These are phyloP conservation scores for Nakazawaea populi DNA, from an alignment of 805 yeast species.

Conservation along the genomic window DNA sequence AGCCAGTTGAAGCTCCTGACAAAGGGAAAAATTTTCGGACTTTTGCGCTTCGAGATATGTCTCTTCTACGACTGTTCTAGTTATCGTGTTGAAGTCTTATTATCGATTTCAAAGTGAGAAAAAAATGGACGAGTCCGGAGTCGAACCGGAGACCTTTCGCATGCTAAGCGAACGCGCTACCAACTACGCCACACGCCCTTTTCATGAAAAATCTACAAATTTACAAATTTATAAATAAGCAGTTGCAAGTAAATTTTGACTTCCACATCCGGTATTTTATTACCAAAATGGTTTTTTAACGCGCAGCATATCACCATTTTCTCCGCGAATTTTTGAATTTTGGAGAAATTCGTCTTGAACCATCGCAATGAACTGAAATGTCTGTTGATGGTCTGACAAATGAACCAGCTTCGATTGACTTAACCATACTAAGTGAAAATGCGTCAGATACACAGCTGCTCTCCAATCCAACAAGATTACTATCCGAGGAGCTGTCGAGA, in stretches of 20 bases:
- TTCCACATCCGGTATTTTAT: too few relatives aligned
- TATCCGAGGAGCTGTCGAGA: background rate
- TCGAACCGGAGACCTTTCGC: conserved; percentile 78
- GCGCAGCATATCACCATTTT: too few relatives aligned
- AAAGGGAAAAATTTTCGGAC: too few relatives aligned
- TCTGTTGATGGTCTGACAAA: background rate
- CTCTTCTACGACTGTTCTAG: too few relatives aligned
- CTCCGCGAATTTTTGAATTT: too few relatives aligned
- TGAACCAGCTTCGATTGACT: conserved; percentile 22
- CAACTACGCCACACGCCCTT: conserved; percentile 79
- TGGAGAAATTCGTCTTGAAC: too few relatives aligned
- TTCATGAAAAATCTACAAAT: background rate
- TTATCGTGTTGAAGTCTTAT: too few relatives aligned
- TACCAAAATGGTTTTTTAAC: too few relatives aligned
- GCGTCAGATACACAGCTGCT: background rate
- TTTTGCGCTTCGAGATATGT: too few relatives aligned
- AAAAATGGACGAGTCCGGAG: conserved; percentile 65
- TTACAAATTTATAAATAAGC: background rate
- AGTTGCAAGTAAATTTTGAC: too few relatives aligned
- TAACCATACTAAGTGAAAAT: background rate
- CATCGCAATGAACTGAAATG: background rate
- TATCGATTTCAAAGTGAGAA: conserved; percentile 12
- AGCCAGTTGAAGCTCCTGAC: too few relatives aligned
- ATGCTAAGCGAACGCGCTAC: conserved; percentile 80
- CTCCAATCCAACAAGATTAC: background rate